phyloP scores from a whole-genome alignment of 331 rosid species.

The Pyracantha coccinea region DNA sequence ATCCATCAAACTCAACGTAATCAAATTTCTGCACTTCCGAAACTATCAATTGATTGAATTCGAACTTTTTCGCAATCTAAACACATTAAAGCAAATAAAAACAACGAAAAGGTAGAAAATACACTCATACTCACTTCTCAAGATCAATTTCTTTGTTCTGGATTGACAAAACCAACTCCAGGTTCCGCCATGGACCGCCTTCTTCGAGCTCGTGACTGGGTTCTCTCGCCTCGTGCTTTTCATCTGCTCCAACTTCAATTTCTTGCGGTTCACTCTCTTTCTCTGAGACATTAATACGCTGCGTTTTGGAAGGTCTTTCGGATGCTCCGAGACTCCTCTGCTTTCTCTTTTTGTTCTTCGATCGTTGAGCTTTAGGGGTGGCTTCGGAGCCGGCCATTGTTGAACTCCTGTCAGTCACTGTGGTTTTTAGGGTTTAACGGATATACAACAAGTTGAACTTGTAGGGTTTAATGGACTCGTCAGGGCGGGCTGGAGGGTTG shows the following conservation, averaged over 20 bases:
- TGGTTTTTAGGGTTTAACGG: neutral
- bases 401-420: neutral
- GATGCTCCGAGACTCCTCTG: constrained; percentile 8
- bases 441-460: no score
- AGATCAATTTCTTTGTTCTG: constrained; percentile 47
- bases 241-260: constrained; percentile 1
- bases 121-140: constrained; percentile 42
- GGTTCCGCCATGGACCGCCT: constrained; percentile 56
- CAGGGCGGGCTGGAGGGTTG: neutral
- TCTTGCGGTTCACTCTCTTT: constrained; percentile 18
- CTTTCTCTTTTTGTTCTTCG: constrained; percentile 46
- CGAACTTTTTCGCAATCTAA: neutral
- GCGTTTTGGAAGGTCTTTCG: constrained; percentile 30
- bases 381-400: constrained; percentile 28
- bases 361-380: constrained; percentile 9
- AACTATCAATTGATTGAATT: neutral
- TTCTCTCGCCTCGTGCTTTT: constrained; percentile 6
- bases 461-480: no score
- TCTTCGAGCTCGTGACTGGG: constrained; percentile 2
- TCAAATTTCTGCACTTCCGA: neutral
- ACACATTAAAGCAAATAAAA: neutral
- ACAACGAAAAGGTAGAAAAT: neutral
- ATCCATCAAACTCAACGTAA: neutral
- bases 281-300: constrained; percentile 15
- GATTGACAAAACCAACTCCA: constrained; percentile 51